Evolutionary conservation across 805 yeast genomes (phyloP), one percentile per base, ranked within the genome.

Genomic region (Maudiozyma bulderi): DNA sequence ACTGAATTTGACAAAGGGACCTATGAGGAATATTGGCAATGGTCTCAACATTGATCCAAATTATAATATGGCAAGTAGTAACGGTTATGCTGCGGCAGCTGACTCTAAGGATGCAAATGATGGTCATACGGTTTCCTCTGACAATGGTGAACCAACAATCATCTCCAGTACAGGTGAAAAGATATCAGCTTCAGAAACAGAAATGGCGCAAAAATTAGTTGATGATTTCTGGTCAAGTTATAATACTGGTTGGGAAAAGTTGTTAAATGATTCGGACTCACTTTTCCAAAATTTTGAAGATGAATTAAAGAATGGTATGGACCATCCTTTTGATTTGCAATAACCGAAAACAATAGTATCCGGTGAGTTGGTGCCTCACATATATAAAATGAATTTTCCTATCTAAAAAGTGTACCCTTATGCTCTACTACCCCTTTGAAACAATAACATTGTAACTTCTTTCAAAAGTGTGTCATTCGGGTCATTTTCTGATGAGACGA

Each of bases 221-320:
- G 60, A 57, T 39, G 61, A 58, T 34, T 58, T 59, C 34, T 59
- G 62, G 62, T 47, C 47, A 43, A 54, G 46, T 30, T 60, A 59
- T 47, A 58, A 58, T 41, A 40, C 45, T 5, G 57, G 57, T 2
- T 55, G 60, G 59, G 57, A 57, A 4, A 51, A 57, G 35, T 40
- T 57, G 13, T 35, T 57, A 38, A 52, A 47, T 31, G 45, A 50
- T 14, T 37, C 51, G 10, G 49, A 45, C 32, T 9, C 15, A 11
- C 20, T 46, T n/a, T 41, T 46, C 9, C 38, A 40, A 8, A 43
- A 46, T 40, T 32, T 46, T 20, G 37, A 40, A 45, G n/a, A 29
- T 41, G 44, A 26, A 39, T 39, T 20, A 26, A 33, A 33, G 35
- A 33, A 13, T 20, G 11, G 28, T 15, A 13, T 40, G 13, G 39